Percentiles rank a stretch among this genome's conserved stretches.
Evolutionary conservation across 495 filamentous ascomycete species (phyloP).

Genomic region (Barbatosphaeria neglecta): DNA sequence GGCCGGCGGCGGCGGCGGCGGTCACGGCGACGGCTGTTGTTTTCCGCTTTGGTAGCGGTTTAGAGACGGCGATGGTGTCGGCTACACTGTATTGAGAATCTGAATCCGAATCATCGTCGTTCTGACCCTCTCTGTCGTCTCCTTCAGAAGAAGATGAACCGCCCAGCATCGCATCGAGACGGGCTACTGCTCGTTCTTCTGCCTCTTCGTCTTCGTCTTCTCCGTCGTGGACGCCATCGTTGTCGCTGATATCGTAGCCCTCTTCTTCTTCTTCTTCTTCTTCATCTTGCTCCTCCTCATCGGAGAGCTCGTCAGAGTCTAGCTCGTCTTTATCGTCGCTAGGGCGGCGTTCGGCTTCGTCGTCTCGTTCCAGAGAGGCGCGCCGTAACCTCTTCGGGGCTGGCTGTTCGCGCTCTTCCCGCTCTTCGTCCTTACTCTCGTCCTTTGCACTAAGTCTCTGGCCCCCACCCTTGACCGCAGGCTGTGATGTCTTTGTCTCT

Average conservation of each 20-base stretch:
- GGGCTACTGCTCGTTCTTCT: not conserved
- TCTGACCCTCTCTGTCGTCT: constrained; percentile 7
- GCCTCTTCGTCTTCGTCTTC: constrained; percentile 8
- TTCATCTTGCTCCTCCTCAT: constrained; percentile 4
- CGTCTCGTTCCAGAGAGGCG: no score
- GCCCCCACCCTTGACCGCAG: no score
- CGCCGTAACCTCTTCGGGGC: no score
- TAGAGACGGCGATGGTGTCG: constrained; percentile 4
- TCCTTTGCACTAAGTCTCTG: not conserved
- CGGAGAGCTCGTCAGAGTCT: no score
- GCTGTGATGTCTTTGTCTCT: no score
- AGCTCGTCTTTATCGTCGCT: no score
- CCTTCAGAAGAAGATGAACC: constrained; percentile 8
- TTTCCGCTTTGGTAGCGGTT: constrained; percentile 3
- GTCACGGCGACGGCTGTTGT: constrained; percentile 8
- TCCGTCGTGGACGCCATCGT: constrained; percentile 3
- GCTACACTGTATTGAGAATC: constrained; percentile 8
- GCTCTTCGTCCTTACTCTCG: not conserved
- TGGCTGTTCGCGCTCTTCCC: no score
- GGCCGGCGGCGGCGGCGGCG: constrained; percentile 9
- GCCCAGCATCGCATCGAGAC: constrained; percentile 6
- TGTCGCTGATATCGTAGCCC: not conserved
- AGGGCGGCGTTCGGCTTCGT: no score
- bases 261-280: constrained; percentile 10
- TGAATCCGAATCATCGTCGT: constrained; percentile 2